Conservation (phyloP, 345 rosid genomes). For the Lepidium africanum region DNA sequence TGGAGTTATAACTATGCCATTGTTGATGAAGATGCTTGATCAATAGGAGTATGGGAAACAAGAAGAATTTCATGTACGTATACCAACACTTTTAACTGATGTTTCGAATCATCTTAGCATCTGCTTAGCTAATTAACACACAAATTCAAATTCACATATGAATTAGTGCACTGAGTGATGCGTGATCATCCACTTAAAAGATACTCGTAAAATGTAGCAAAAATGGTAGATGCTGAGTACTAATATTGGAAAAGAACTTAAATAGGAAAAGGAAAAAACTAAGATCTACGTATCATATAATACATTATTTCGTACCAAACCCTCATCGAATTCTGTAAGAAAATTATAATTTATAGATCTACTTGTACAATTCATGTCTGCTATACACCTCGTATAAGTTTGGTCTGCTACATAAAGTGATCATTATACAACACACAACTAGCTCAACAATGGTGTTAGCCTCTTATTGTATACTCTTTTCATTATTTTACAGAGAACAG, state of each 20-base stretch:
- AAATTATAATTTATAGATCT: slow-evolving; percentile 16
- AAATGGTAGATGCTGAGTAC: slow-evolving; percentile 6
- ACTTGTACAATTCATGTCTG: slow-evolving; percentile 17
- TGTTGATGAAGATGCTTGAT: neutral
- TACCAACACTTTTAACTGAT: neutral
- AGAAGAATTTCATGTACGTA: neutral
- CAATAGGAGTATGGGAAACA: neutral
- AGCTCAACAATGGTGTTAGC: neutral
- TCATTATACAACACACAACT: slow-evolving; percentile 6
- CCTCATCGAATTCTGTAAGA: slow-evolving; percentile 10
- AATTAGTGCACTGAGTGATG: neutral
- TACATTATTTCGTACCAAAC: slow-evolving; percentile 21
- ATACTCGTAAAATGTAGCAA: neutral
- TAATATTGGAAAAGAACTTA: neutral
- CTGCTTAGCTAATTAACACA: neutral
- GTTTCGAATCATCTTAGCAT: slow-evolving; percentile 8
- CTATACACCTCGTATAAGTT: slow-evolving; percentile 18
- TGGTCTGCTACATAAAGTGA: slow-evolving; percentile 25
- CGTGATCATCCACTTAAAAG: slow-evolving; percentile 8
- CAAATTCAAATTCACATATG: slow-evolving; percentile 1
- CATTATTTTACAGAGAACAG: neutral
- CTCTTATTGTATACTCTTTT: neutral
- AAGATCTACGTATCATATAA: slow-evolving; percentile 15
- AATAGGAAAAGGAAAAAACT: neutral
- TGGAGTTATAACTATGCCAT: too few relatives aligned